These are phyloP conservation scores for Taphrina flavorubra DNA, from an alignment of 1,139 yeast genomes.

Conservation along the genomic window DNA sequence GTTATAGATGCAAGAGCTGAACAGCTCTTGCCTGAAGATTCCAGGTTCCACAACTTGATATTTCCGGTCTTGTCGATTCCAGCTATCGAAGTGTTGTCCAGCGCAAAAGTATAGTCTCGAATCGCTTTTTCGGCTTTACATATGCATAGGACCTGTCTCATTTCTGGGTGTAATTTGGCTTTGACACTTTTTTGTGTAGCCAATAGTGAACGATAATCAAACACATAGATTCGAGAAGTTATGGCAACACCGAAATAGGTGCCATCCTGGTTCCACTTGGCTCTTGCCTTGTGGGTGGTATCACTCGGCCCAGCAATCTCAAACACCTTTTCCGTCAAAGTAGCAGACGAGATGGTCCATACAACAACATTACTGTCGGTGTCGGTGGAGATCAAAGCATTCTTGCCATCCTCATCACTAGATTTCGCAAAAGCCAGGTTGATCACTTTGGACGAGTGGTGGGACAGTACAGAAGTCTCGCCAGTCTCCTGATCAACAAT, in stretches of 20 bases:
- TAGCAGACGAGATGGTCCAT: background rate
- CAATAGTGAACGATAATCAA: constrained; percentile 4
- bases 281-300: constrained; percentile 17
- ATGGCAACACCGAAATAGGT: constrained; percentile 25
- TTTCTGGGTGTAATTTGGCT: constrained; percentile 23
- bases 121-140: constrained; percentile 30
- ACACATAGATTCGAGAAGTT: constrained; percentile 22
- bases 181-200: background rate
- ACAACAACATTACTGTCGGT: constrained; percentile 15
- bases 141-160: constrained; percentile 14
- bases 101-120: constrained; percentile 19
- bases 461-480: constrained; percentile 10
- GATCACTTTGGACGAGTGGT: constrained; percentile 19
- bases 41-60: constrained; percentile 24
- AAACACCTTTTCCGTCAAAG: background rate
- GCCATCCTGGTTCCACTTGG: constrained; percentile 25
- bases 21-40: constrained; percentile 9
- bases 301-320: constrained; percentile 28
- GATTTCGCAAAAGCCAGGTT: constrained; percentile 10
- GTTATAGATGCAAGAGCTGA: constrained; percentile 16
- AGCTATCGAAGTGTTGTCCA: constrained; percentile 19
- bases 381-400: constrained; percentile 22
- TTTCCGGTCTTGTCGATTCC: constrained; percentile 22
- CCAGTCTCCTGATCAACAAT: constrained; percentile 32
- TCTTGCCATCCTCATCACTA: constrained; percentile 15